These are phyloP conservation scores for Cryptosporidium sp. DNA, from an alignment of 169 alveolate species.

Conservation along the genomic window DNA sequence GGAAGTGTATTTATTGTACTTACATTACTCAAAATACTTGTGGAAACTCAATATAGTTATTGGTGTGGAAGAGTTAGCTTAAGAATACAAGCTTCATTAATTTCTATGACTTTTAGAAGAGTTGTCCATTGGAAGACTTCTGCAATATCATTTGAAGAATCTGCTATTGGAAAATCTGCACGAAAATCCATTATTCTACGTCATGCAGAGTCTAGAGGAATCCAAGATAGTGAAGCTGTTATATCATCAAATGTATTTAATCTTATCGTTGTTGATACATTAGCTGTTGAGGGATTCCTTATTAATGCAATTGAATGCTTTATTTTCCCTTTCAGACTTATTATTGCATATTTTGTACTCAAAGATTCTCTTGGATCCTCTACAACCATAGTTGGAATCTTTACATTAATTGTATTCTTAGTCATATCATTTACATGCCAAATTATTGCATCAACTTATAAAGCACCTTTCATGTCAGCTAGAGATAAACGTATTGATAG, in stretches of 20 bases:
- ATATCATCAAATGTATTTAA: slow-evolving; percentile 64
- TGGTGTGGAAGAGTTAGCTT: slow-evolving; percentile 76
- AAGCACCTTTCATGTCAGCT: slow-evolving; percentile 69
- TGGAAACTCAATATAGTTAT: slow-evolving; percentile 66
- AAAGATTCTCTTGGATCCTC: slow-evolving; percentile 59
- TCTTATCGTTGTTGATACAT: slow-evolving; percentile 58
- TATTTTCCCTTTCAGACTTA: slow-evolving; percentile 58
- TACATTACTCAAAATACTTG: slow-evolving; percentile 39
- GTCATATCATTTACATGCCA: slow-evolving; percentile 60
- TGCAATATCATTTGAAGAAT: slow-evolving; percentile 37
- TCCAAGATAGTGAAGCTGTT: slow-evolving; percentile 74
- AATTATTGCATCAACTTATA: slow-evolving; percentile 61
- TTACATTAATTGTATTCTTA: slow-evolving; percentile 31
- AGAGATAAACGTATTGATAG: slow-evolving; percentile 69
- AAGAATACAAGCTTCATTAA: slow-evolving; percentile 55
- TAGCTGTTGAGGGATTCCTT: slow-evolving; percentile 74
- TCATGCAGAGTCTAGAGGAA: slow-evolving; percentile 62
- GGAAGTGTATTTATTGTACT: slow-evolving; percentile 30
- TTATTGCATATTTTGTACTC: slow-evolving; percentile 64
- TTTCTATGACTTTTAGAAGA: slow-evolving; percentile 68
- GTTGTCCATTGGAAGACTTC: slow-evolving; percentile 73
- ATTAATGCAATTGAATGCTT: slow-evolving; percentile 65
- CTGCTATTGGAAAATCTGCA: slow-evolving; percentile 61
- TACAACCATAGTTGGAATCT: slow-evolving; percentile 39
- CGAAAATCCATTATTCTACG: slow-evolving; percentile 60